Evolutionary conservation across 306 rosid genomes (phyloP).

Genomic region (Morella rubra): DNA sequence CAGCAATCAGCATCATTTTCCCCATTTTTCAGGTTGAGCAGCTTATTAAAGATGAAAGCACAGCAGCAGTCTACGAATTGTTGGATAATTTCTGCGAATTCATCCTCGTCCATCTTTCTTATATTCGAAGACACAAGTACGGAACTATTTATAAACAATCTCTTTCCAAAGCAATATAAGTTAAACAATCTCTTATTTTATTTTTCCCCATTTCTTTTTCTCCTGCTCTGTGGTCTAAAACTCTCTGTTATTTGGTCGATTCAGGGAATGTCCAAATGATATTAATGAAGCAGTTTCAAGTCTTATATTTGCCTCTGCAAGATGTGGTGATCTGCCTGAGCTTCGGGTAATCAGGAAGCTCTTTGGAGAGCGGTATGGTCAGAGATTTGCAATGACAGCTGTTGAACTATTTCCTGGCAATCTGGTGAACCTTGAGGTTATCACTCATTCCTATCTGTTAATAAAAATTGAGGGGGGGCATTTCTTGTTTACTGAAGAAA

Average conservation of each 20-base stretch:
- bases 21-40: constrained; percentile 57
- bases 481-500: not conserved
- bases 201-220: not conserved
- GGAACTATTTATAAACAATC: not conserved
- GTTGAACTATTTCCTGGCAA: constrained; percentile 66
- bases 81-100: constrained; percentile 63
- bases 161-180: not conserved
- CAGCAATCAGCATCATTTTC: not conserved
- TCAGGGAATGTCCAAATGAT: constrained; percentile 67
- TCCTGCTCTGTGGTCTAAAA: not conserved
- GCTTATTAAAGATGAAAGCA: constrained; percentile 56
- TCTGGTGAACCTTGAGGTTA: constrained; percentile 70
- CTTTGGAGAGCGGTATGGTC: constrained; percentile 70
- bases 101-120: constrained; percentile 48
- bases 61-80: constrained; percentile 52
- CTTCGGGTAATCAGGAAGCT: constrained; percentile 68
- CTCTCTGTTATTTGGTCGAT: not conserved
- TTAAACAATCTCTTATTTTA: not conserved
- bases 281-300: constrained; percentile 83
- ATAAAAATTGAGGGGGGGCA: not conserved
- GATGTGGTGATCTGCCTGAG: constrained; percentile 89
- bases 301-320: constrained; percentile 82
- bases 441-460: not conserved
- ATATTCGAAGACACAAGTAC: constrained; percentile 69
- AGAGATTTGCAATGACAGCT: constrained; percentile 48